Base-by-base conservation (phyloP, 768 basidiomycete species). In the Leucocoprinus birnbaumii region DNA sequence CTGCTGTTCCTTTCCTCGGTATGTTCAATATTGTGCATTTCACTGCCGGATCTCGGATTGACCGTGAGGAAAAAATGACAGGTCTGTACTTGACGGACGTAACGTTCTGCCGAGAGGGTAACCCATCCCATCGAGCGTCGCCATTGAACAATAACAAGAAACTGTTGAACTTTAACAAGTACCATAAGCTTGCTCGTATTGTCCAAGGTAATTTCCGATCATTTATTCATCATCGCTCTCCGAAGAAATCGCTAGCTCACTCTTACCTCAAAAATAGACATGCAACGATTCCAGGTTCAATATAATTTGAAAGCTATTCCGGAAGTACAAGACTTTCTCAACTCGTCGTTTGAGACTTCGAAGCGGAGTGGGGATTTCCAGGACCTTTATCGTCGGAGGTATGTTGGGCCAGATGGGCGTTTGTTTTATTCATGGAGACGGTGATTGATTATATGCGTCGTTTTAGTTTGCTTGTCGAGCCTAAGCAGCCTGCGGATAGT, bases 1-100 rank as follows among this genome's bases (percentile, higher is more conserved):
- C 96, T 7, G 94, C 93, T 21, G 84, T 99, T 35, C 96, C 96
- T 2, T 99, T 98, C 82, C 79, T 99, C 46, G 96, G 95, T 83
- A 71, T 64, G 76, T 60, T 24, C 4, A 9, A 51, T 48, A 9
- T 38, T 35, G 19, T n/a, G 46, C 9, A 42, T 54, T 41, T n/a
- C 42, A 35, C 42, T 25, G 31, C 31, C 31, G 6, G 6, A 31
- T 5, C 6, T 11, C 21, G 26, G 51, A 16, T 48, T 22, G 59
- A 37, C 46, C 18, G 40, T 27, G 6, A 11, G 62, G 35, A 51
- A n/a, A n/a, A n/a, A n/a, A n/a, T n/a, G n/a, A 7, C 56, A 91
- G 90, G 89, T 47, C 75, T 93, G 34, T 94, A 94, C 68, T 73
- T 95, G 58, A 94, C 94, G 9, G 94, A 95, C 68, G 80, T 97